Evolutionary conservation across 2,329 filamentous ascomycete species (phyloP), one percentile per base, ranked within the genome.

Genomic region (Trichoderma sp.): DNA sequence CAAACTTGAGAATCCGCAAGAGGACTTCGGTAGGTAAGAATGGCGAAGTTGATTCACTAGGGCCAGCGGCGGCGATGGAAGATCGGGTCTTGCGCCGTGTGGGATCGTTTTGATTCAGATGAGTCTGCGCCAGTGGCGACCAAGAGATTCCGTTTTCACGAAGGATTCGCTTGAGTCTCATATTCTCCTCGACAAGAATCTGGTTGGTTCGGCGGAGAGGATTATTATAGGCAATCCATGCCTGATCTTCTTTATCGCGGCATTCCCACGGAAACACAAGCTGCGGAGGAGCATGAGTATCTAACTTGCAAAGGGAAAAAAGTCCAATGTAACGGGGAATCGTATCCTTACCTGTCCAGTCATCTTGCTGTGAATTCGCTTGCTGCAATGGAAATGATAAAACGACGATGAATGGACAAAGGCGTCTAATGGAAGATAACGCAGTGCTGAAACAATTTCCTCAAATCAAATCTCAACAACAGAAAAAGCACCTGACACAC

Each of bases 1-100:
- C 83, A 75, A 85, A 87, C 56, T 83, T 83, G 61, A 89, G 80
- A 65, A 89, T 85, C 39, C 82, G 82, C 30, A 89, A 77, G 66
- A 87, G 81, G 58, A 89, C 82, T 77, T 89, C 87, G 32, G 83
- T 83, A 1, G 87, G 87, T 12, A 89, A 80, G 53, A 83, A 80
- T 1, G 85, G 86, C n/a, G 76, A 74, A 60, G 78, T 74, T 34
- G 77, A 74, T 34, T 81, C 77, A 71, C 76, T 26, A 15, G 65
- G 74, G 7, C 77, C 76, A 15, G 75, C 74, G 71, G 75, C 75
- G 63, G 78, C 47, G n/a, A 53, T 21, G 30, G 57, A 79, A 53
- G 80, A 78, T 32, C 77, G 74, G 73, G 78, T 81, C 74, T 82
- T 81, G 72, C 80, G 80, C 62, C 76, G 76, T 30, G 76, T 76